Conservation (phyloP, 2,329 filamentous ascomycete genomes). For the Rachicladosporium sp. region DNA sequence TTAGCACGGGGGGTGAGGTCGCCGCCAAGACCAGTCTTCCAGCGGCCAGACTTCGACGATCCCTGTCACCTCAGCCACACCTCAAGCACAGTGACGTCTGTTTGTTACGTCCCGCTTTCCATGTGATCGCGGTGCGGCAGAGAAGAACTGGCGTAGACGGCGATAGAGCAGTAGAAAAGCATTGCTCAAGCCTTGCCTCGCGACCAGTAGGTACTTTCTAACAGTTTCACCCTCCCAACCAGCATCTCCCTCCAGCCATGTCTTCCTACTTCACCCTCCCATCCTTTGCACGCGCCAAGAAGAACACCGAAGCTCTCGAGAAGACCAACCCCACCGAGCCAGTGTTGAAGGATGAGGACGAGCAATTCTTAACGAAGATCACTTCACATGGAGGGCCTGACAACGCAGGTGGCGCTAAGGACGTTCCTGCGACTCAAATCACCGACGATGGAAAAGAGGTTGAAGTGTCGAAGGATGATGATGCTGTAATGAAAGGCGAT, state of each 20-base stretch:
- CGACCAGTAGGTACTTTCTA: too few species aligned
- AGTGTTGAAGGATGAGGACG: conserved; percentile 49
- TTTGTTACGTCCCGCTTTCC: too few species aligned
- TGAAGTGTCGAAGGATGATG: conserved; percentile 15
- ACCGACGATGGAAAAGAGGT: conserved; percentile 23
- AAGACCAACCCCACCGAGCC: conserved; percentile 26
- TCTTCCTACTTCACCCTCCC: conserved; percentile 24
- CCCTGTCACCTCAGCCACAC: too few species aligned
- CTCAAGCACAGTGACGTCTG: too few species aligned
- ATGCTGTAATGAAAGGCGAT: conserved; percentile 8
- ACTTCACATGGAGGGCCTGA: conserved; percentile 35
- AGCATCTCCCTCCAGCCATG: conserved; percentile 7
- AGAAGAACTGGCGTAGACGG: too few species aligned
- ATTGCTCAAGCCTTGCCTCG: too few species aligned
- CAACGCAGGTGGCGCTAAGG: conserved; percentile 20
- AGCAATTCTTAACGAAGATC: conserved; percentile 43
- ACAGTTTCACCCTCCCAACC: too few species aligned
- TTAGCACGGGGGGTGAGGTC: too few species aligned
- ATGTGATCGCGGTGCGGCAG: too few species aligned
- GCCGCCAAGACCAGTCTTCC: too few species aligned
- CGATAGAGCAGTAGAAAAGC: too few species aligned
- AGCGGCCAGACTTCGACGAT: too few species aligned
- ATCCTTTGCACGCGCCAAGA: conserved; percentile 24
- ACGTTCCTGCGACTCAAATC: conserved; percentile 11
- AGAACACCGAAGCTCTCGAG: conserved; percentile 24